Evolutionary conservation across 495 filamentous ascomycete species (phyloP).

Genomic region (Letharia lupina): DNA sequence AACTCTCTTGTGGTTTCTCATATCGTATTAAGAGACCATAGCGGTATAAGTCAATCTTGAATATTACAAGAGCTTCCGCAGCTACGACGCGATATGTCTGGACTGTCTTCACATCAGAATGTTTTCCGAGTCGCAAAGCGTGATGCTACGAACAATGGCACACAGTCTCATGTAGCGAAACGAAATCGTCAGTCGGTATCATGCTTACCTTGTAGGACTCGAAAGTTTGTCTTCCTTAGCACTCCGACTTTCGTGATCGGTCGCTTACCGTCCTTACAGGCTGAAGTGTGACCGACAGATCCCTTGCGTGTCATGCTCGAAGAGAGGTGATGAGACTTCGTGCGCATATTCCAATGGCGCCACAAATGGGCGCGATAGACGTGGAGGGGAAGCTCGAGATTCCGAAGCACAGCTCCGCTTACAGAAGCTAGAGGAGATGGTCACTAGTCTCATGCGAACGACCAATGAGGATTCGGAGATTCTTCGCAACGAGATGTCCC

Average conservation of each 20-base stretch:
- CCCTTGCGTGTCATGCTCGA: constrained; percentile 39
- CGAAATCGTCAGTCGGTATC: constrained; percentile 36
- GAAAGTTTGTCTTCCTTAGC: constrained; percentile 27
- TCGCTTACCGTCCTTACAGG: constrained; percentile 23
- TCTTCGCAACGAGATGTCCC: constrained; percentile 24
- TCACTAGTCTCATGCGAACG: constrained; percentile 39
- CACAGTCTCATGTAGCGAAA: constrained; percentile 19
- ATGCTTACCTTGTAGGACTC: constrained; percentile 35
- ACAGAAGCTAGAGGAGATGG: constrained; percentile 46
- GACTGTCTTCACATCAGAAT: constrained; percentile 12
- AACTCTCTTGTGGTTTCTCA: neutral
- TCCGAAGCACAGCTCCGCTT: constrained; percentile 44
- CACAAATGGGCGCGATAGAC: constrained; percentile 17
- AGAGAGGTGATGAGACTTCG: constrained; percentile 33
- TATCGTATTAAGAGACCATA: neutral
- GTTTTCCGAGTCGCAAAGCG: constrained; percentile 10
- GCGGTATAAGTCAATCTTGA: neutral
- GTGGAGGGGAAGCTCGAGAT: constrained; percentile 31
- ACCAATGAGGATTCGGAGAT: constrained; percentile 24
- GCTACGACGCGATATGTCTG: neutral
- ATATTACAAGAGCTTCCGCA: neutral
- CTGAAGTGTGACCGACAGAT: constrained; percentile 40
- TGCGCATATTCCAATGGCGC: constrained; percentile 33
- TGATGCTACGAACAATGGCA: constrained; percentile 22
- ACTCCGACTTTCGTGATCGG: neutral